These are phyloP conservation scores for Colletotrichum sp. DNA, from an alignment of 2,329 filamentous ascomycete species.

Conservation along the genomic window DNA sequence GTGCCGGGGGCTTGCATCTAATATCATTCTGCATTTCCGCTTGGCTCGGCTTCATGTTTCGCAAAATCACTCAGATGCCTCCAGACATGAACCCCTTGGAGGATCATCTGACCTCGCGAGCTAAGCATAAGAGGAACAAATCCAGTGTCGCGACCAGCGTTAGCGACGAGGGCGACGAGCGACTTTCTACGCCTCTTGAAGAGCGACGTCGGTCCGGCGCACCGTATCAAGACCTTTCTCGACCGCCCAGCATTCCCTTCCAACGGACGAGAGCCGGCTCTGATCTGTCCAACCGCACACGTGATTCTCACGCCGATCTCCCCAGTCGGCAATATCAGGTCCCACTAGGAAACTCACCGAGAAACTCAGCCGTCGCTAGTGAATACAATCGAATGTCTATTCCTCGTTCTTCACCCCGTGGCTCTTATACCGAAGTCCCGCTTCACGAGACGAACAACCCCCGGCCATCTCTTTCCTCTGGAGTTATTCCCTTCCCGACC, in stretches of 20 bases:
- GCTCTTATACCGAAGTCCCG: conserved; percentile 57
- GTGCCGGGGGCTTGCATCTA: conserved; percentile 71
- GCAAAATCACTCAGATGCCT: conserved; percentile 80
- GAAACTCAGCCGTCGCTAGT: conserved; percentile 47
- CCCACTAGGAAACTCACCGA: conserved; percentile 44
- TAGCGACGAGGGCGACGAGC: conserved; percentile 61
- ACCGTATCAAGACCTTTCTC: conserved; percentile 49
- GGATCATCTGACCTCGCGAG: conserved; percentile 78
- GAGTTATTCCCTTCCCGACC: conserved; percentile 14
- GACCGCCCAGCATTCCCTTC: conserved; percentile 72
- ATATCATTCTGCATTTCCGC: conserved; percentile 73
- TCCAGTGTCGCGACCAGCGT: conserved; percentile 56
- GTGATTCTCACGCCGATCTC: conserved; percentile 59
- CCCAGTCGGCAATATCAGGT: conserved; percentile 63
- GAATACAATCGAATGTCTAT: conserved; percentile 55
- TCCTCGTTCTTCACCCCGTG: conserved; percentile 38
- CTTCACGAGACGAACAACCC: conserved; percentile 38
- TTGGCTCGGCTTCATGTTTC: conserved; percentile 81
- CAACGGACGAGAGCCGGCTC: conserved; percentile 76
- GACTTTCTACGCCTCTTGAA: conserved; percentile 54
- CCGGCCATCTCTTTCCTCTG: conserved; percentile 12
- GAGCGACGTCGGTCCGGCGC: conserved; percentile 47
- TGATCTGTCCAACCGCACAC: conserved; percentile 58
- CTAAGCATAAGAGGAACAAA: conserved; percentile 77
- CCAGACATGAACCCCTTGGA: conserved; percentile 97